These are phyloP conservation scores for Spathaspora sp. DNA, from an alignment of 805 yeast species.

Conservation along the genomic window DNA sequence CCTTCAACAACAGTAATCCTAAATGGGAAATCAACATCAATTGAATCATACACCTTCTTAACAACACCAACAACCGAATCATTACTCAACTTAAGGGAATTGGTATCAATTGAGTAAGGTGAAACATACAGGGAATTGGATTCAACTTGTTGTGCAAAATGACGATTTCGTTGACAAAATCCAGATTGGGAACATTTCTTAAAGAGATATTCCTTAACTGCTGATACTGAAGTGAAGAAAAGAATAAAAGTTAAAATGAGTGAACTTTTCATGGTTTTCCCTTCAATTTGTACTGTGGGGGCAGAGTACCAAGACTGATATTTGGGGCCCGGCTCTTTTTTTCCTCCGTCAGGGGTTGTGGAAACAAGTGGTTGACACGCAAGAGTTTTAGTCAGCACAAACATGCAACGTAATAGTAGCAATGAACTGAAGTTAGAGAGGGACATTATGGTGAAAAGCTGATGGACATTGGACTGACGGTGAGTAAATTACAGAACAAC, in stretches of 20 bases:
- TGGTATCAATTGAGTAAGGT: slow-evolving; percentile 21
- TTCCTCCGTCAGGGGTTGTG: not conserved
- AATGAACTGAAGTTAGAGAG: no score
- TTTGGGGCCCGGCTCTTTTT: not conserved
- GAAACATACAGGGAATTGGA: slow-evolving; percentile 7
- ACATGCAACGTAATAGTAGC: no score
- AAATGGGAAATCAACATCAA: slow-evolving; percentile 48
- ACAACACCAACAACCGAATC: slow-evolving; percentile 2
- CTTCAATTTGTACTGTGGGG: not conserved
- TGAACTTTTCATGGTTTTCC: not conserved
- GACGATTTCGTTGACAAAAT: slow-evolving; percentile 77
- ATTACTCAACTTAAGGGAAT: not conserved
- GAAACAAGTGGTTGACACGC: not conserved
- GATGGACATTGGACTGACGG: no score
- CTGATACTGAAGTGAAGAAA: slow-evolving; percentile 10
- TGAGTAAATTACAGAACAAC: no score
- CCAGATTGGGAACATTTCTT: slow-evolving; percentile 79
- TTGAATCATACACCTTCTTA: not conserved
- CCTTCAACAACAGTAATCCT: slow-evolving; percentile 52
- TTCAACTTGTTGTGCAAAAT: slow-evolving; percentile 44
- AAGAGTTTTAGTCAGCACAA: no score
- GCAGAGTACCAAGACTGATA: not conserved
- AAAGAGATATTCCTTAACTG: slow-evolving; percentile 64
- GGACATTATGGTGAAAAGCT: no score
- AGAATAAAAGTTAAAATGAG: not conserved